Percentiles rank a stretch among this genome's conserved stretches.
Evolutionary conservation across 140 eudicot species (phyloP).

Genomic region (Senecio squalidus): DNA sequence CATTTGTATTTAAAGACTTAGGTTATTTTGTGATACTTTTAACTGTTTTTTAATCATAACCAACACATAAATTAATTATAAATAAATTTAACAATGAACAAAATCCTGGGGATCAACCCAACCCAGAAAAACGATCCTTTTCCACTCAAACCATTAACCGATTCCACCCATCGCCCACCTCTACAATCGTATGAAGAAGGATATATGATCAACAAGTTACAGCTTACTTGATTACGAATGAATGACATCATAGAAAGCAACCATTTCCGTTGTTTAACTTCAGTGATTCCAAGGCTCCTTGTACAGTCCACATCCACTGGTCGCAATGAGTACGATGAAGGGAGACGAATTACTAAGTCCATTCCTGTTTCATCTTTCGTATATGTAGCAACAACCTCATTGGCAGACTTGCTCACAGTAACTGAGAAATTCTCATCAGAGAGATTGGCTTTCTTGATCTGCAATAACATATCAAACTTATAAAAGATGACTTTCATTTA

Average conservation of each 20-base stretch:
- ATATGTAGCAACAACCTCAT: constrained; percentile 91
- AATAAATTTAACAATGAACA: too few relatives aligned
- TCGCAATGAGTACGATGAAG: constrained; percentile 75
- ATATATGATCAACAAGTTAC: neutral
- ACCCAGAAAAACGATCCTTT: too few relatives aligned
- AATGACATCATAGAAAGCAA: constrained; percentile 81
- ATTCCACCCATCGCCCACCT: too few relatives aligned
- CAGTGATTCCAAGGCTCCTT: constrained; percentile 93
- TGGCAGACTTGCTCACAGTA: constrained; percentile 90
- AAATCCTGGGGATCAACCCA: too few relatives aligned
- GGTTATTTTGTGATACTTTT: too few relatives aligned
- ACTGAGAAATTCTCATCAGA: constrained; percentile 88
- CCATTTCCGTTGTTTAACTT: constrained; percentile 91
- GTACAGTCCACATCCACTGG: constrained; percentile 90
- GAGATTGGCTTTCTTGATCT: constrained; percentile 74
- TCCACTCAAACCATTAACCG: too few relatives aligned
- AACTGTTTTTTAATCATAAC: too few relatives aligned
- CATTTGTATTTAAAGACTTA: too few relatives aligned
- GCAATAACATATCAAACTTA: constrained; percentile 19
- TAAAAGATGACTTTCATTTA: neutral
- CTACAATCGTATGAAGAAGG: too few relatives aligned
- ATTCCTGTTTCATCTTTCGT: constrained; percentile 95
- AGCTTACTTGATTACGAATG: constrained; percentile 82
- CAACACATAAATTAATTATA: too few relatives aligned
- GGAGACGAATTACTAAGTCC: constrained; percentile 93